phyloP scores from a whole-genome alignment of 768 basidiomycete species.

The Pilatotrama ljubarskyi region DNA sequence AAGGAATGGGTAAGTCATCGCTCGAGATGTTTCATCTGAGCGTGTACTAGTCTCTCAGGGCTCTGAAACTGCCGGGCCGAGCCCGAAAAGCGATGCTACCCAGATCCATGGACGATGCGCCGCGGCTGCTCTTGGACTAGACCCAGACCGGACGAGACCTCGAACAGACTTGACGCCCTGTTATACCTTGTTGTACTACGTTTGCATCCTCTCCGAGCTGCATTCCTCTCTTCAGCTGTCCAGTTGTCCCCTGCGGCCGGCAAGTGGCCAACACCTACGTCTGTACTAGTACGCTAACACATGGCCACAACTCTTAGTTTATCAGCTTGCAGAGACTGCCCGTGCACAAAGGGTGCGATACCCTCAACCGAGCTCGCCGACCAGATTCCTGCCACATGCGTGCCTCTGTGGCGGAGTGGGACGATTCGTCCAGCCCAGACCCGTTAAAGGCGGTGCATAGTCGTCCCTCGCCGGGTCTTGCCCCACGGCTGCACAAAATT shows the following conservation, averaged over 20 bases:
- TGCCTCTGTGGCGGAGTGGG: not conserved
- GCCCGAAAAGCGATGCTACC: not conserved
- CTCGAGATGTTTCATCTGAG: too few species aligned
- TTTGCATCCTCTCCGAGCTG: not conserved
- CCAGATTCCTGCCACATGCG: not conserved
- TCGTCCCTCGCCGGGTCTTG: constrained; percentile 1
- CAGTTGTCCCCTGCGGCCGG: not conserved
- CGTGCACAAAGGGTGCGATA: too few species aligned
- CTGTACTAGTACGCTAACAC: too few species aligned
- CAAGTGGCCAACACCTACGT: not conserved
- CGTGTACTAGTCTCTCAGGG: too few species aligned
- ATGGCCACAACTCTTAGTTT: too few species aligned
- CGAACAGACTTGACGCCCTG: not conserved
- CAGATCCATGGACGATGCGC: not conserved
- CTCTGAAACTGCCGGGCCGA: not conserved
- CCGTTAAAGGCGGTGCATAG: constrained; percentile 5
- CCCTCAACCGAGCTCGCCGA: constrained; percentile 8
- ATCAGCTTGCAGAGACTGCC: too few species aligned
- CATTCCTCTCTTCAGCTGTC: not conserved
- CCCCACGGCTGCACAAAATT: not conserved
- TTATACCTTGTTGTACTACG: constrained; percentile 9
- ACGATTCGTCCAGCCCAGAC: constrained; percentile 4
- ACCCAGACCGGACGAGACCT: not conserved
- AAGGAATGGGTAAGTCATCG: too few species aligned
- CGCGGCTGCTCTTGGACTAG: not conserved